These are phyloP conservation scores for Thuidium tamariscinum DNA, from an alignment of 225 moss, liverwort and hornwort genomes.

Conservation along the genomic window DNA sequence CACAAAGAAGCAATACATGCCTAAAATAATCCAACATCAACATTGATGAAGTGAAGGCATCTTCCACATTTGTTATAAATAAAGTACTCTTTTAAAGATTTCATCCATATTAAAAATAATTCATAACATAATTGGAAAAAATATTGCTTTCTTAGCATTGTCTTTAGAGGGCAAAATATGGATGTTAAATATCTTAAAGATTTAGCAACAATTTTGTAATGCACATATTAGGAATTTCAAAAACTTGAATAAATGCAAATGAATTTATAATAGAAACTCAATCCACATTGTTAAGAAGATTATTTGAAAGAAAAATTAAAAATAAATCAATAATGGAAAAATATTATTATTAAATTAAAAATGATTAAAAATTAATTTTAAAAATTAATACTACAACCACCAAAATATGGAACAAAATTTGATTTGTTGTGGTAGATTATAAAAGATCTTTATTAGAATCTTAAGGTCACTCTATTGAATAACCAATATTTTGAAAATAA, in stretches of 20 bases:
- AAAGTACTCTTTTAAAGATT: background rate
- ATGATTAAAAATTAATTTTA: too few relatives aligned
- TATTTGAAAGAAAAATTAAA: background rate
- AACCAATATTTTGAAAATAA: background rate
- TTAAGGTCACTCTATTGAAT: background rate
- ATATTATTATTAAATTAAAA: too few relatives aligned
- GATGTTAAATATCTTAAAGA: too few relatives aligned
- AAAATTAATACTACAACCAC: too few relatives aligned
- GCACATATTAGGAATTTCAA: too few relatives aligned
- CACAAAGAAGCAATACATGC: too few relatives aligned
- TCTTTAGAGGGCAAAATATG: too few relatives aligned
- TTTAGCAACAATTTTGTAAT: background rate
- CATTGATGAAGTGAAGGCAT: background rate
- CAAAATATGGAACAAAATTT: background rate
- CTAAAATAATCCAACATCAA: too few relatives aligned
- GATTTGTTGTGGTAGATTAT: background rate
- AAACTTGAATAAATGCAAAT: too few relatives aligned
- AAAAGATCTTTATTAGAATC: background rate
- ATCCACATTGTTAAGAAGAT: background rate
- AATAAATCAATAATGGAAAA: too few relatives aligned
- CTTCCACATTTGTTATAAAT: background rate
- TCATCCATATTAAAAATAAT: background rate
- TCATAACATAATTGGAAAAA: background rate
- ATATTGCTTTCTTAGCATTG: background rate
- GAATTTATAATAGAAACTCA: background rate